Percentiles rank a stretch among this genome's conserved stretches.
phyloP scores from a whole-genome alignment of 2,329 filamentous ascomycete genomes.

The Calonectria honghensis region DNA sequence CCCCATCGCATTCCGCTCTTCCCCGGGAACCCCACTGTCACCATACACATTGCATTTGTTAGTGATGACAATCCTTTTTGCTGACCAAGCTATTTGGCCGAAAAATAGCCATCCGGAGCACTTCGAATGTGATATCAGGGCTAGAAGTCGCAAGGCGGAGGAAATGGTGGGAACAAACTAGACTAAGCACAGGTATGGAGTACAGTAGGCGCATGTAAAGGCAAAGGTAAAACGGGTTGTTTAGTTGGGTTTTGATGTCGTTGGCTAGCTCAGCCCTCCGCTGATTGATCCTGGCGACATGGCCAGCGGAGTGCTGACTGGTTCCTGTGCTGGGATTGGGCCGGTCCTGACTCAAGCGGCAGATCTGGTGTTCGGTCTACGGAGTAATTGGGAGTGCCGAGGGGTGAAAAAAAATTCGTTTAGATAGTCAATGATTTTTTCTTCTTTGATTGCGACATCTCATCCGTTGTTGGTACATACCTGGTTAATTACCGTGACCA shows the following conservation, averaged over 20 bases:
- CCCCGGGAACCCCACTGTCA: conserved; percentile 12
- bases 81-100: conserved; percentile 27
- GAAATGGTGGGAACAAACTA: conserved; percentile 41
- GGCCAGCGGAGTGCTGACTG: conserved; percentile 35
- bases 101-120: conserved; percentile 57
- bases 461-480: background rate
- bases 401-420: conserved; percentile 13
- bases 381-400: conserved; percentile 13
- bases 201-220: conserved; percentile 15
- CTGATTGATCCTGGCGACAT: conserved; percentile 22
- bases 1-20: conserved; percentile 26
- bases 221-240: conserved; percentile 16
- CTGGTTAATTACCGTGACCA: background rate
- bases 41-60: conserved; percentile 23
- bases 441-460: conserved; percentile 36
- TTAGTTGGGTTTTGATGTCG: conserved; percentile 14
- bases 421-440: conserved; percentile 33
- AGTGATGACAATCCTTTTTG: conserved; percentile 5
- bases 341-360: conserved; percentile 34
- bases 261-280: conserved; percentile 18
- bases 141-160: conserved; percentile 44
- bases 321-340: conserved; percentile 28
- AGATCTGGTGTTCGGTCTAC: conserved; percentile 27
- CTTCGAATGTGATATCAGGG: conserved; percentile 55
- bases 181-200: conserved; percentile 17